Conservation (phyloP, 371 early-diverging fungal species). For the Zancudomyces culisetae region DNA sequence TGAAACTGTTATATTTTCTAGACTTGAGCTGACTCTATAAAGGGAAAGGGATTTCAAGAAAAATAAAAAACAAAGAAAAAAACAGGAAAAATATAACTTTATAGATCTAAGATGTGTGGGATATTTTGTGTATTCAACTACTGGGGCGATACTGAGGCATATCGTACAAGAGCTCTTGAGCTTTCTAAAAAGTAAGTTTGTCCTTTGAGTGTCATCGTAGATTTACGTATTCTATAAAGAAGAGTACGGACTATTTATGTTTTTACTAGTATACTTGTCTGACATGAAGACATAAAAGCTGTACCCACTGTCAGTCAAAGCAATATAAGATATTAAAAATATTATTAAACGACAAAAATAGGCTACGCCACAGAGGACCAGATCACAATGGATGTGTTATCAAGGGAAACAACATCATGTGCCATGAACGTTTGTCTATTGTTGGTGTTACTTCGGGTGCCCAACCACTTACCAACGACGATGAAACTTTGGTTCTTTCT, state of each 20-base stretch:
- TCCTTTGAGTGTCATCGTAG: background rate
- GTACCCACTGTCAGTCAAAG: background rate
- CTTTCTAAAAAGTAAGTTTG: slow-evolving; percentile 65
- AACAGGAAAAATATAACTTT: no score
- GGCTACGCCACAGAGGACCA: slow-evolving; percentile 86
- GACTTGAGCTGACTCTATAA: no score
- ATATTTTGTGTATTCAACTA: slow-evolving; percentile 84
- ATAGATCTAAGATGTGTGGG: slow-evolving; percentile 59
- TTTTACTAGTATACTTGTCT: background rate
- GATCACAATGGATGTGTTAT: slow-evolving; percentile 86
- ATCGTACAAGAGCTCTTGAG: slow-evolving; percentile 62
- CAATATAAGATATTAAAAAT: background rate
- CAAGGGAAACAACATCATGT: slow-evolving; percentile 60
- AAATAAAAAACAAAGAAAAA: no score
- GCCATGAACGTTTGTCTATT: slow-evolving; percentile 93
- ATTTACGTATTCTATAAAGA: background rate
- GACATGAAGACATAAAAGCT: background rate
- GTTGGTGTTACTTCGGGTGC: slow-evolving; percentile 90
- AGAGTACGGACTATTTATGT: background rate
- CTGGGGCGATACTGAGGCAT: slow-evolving; percentile 48
- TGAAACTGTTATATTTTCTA: no score
- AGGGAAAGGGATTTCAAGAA: no score
- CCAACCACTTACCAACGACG: slow-evolving; percentile 81
- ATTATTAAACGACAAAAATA: background rate
- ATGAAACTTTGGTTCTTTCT: slow-evolving; percentile 57